Evolutionary conservation across 1,284 basidiomycete species (phyloP), one percentile per base, ranked within the genome.

Genomic region (Calocybe gambosa): DNA sequence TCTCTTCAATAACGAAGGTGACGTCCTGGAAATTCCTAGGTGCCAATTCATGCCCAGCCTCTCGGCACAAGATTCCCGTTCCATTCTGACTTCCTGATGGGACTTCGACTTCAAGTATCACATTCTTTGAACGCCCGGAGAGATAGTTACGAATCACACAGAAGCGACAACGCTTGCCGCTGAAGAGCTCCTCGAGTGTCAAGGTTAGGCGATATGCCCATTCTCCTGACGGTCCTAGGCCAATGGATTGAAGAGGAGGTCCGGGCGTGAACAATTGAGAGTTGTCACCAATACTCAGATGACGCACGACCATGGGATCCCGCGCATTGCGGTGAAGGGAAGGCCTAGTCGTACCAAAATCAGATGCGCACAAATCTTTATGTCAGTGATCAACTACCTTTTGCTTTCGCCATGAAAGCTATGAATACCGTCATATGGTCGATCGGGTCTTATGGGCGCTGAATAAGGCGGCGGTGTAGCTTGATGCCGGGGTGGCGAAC

Each of bases 121-220:
- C 85, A 50, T 83, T 78, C 62, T 89, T 85, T 8, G 74, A 77
- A 48, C 65, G 66, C 8, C 82, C 85, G 13, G 73, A 76, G 28
- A 77, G 62, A 48, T 83, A 62, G 47, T 78, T 77, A 46, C 89
- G 81, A 12, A 82, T 86, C 53, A 96, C 79, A 59, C 86, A 84
- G 57, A 94, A 84, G 53, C 78, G 80, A 65, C 89, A 91, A 26
- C 78, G 81, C 28, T 81, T 81, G 42, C 93, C 92, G 49, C 71
- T 76, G 70, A 88, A 93, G 40, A 96, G 73, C 53, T 96, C 92
- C 58, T 94, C 89, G 8, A 96, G 79, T 0, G 86, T 75, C 51
- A 93, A 65, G 12, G 80, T 77, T 18, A 96, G 77, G 0, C 86
- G 83, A 61, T 81, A 83, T 19, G 72, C 66, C 78, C 79, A 82